Evolutionary conservation across 176 grass and related monocot genomes (phyloP), one percentile per base, ranked within the genome.

Genomic region (Carex pumila): DNA sequence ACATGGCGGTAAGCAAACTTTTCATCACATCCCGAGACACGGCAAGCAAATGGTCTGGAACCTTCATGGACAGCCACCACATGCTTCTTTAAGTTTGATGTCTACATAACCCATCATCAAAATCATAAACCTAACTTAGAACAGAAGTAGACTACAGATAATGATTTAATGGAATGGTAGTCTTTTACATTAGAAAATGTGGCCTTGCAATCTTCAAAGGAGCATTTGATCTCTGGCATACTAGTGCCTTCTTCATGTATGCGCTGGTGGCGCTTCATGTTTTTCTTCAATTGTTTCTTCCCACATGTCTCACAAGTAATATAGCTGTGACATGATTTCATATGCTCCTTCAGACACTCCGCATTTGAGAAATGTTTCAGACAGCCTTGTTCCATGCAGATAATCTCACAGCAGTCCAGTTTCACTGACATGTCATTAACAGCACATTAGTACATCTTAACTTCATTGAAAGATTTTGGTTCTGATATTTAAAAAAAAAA

Each of bases 1-100:
- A 91, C 94, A 90, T 97, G 91, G 79, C 88, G 91, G 78, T 97
- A 97, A 14, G 87, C 84, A 34, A 97, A 97, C 5, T 61, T 91
- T 85, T 93, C 83, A 65, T 84, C 85, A 88, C 94, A 97, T 64
- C 87, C 94, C 34, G 87, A 55, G 13, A 93, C 82, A 25, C 18
- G 52, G 75, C 94, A 97, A 3, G 69, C 11, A 71, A 91, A 97
- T 4, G 87, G 87, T 32, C 84, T 63, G 1, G 18, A 66, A 86
- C 85, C 83, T 83, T 93, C 83, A 87, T 93, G 94, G 7, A 85
- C 83, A 1, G 60, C 94, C 79, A 86, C 91, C 61, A 93, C 58
- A 87, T 97, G 89, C 77, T 91, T 92, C 29, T 61, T 71, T 69
- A 93, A 65, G 59, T 93, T 97, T 55, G 94, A 97, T 91, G 87